These are phyloP conservation scores for Xerocomellus intermedius DNA, from an alignment of 768 basidiomycete genomes.

Conservation along the genomic window DNA sequence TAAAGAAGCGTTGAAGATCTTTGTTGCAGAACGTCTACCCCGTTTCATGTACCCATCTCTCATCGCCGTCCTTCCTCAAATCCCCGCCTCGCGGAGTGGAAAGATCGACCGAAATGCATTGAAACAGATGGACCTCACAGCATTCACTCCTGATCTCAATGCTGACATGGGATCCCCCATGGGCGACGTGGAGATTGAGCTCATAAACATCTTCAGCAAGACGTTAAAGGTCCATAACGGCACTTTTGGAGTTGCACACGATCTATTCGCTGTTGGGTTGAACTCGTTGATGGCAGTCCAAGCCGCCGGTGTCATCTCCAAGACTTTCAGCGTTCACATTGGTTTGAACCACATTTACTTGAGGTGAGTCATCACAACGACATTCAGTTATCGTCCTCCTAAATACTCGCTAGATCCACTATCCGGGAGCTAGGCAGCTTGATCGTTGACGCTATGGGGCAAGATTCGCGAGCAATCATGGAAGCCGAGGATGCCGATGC, in stretches of 20 bases:
- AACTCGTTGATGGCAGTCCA: slow-evolving; percentile 35
- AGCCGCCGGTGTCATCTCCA: slow-evolving; percentile 29
- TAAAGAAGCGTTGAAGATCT: slow-evolving; percentile 22
- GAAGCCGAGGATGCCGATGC: slow-evolving; percentile 31
- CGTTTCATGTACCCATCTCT: slow-evolving; percentile 34
- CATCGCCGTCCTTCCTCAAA: slow-evolving; percentile 22
- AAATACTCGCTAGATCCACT: slow-evolving; percentile 19
- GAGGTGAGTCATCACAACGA: slow-evolving; percentile 16
- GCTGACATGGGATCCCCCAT: slow-evolving; percentile 25
- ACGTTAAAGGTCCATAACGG: slow-evolving; percentile 20
- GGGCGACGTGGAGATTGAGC: slow-evolving; percentile 28
- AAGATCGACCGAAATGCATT: slow-evolving; percentile 30
- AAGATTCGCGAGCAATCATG: slow-evolving; percentile 29
- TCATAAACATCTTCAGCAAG: slow-evolving; percentile 27
- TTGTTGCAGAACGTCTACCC: slow-evolving; percentile 30
- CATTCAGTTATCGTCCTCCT: neutral
- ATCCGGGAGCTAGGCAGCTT: slow-evolving; percentile 25
- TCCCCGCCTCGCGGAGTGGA: slow-evolving; percentile 27
- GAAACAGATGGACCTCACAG: slow-evolving; percentile 26
- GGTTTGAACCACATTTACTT: slow-evolving; percentile 31
- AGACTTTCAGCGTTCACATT: slow-evolving; percentile 29
- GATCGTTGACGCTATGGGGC: slow-evolving; percentile 30
- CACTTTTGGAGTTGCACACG: slow-evolving; percentile 27
- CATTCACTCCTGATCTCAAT: slow-evolving; percentile 21
- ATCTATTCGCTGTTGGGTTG: slow-evolving; percentile 30